Evolutionary conservation across 306 rosid species (phyloP), one percentile per base, ranked within the genome.

Genomic region (Lagenaria siceraria): DNA sequence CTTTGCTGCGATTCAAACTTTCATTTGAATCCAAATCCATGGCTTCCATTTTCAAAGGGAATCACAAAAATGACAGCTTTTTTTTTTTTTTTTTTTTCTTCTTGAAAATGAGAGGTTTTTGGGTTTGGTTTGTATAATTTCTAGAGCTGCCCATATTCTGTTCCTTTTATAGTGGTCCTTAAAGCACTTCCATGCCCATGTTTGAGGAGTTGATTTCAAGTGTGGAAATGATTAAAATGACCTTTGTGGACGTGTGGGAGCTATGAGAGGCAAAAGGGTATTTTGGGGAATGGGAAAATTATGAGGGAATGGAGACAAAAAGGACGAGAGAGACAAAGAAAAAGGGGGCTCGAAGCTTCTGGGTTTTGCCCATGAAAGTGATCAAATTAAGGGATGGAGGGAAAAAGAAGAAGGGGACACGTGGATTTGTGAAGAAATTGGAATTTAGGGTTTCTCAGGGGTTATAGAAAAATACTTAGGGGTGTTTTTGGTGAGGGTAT

Each of bases 161-260:
- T 38, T 10, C 10, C 52, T n/a, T 66, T n/a, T 66, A 66, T 66
- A 66, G 19, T 66, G 74, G 74, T 66, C 74, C 74, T 66, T 64
- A 1, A 1, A 70, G 22, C 22, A 13, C 36, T 13, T 35, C 8
- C 75, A 70, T 46, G 38, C 56, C 56, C 75, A 70, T 43, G 75
- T 24, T 42, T 43, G 21, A 43, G 56, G 58, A 69, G 35, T 2
- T 42, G 12, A 29, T 59, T 59, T 25, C 19, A 25, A 4, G 18
- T 10, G 12, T 2, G 0, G 11, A 24, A 70, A 70, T 70, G 10
- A 43, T 58, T 15, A 46, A 70, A 70, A 25, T 22, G 54, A 7
- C 56, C 53, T 42, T 7, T 21, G 19, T 4, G 74, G 5, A 43
- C 2, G 14, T 54, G 8, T 0, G 29, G 19, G 18, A 40, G 53